These are phyloP conservation scores for Hyphodiscus hymeniophilus DNA, from an alignment of 495 filamentous ascomycete species.

Conservation along the genomic window DNA sequence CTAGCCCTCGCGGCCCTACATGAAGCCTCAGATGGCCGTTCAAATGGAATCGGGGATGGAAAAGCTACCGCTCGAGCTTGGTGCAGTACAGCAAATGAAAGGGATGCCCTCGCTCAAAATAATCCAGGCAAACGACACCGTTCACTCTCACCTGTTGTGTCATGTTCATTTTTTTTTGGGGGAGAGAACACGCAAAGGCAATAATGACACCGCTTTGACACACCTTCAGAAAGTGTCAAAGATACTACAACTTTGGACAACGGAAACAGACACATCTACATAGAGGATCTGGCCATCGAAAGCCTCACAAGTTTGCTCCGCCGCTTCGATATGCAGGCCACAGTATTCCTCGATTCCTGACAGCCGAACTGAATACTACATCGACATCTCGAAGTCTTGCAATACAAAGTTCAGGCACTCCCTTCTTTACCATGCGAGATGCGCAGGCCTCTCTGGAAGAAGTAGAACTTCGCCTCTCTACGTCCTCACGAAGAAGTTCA, in stretches of 20 bases:
- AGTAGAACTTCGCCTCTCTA: constrained; percentile 7
- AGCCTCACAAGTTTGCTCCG: constrained; percentile 18
- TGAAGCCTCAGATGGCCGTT: background rate
- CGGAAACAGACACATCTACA: background rate
- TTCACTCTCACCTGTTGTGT: constrained; percentile 45
- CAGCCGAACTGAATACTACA: background rate
- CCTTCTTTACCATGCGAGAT: background rate
- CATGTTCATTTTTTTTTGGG: constrained; percentile 45
- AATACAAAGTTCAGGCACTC: background rate
- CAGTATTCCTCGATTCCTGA: constrained; percentile 13
- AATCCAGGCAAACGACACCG: background rate
- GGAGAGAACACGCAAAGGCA: constrained; percentile 44
- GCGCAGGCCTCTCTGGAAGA: constrained; percentile 4
- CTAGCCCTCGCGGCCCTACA: constrained; percentile 6
- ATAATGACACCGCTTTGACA: constrained; percentile 28
- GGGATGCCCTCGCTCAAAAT: background rate
- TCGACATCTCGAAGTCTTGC: background rate
- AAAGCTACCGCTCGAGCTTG: background rate
- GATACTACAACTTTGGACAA: constrained; percentile 21
- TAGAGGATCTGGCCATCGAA: background rate
- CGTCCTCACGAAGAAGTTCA: constrained; percentile 2
- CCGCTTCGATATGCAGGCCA: constrained; percentile 24
- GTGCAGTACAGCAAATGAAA: constrained; percentile 12
- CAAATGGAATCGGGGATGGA: background rate
- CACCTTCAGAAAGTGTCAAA: constrained; percentile 40